phyloP scores from a whole-genome alignment of 2,329 filamentous ascomycete genomes.

The Colletotrichum sp. region DNA sequence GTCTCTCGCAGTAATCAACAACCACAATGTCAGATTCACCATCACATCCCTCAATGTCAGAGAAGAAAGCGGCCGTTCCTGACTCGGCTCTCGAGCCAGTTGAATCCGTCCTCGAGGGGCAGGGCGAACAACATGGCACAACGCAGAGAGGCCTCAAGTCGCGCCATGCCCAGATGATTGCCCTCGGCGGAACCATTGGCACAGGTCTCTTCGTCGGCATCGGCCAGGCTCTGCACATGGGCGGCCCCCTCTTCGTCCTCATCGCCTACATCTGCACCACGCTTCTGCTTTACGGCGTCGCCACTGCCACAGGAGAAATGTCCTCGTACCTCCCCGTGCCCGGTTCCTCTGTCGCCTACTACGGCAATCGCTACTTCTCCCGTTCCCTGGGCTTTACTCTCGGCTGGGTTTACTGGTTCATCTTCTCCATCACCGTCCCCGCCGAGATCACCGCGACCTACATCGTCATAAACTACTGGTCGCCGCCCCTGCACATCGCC shows the following conservation, averaged over 20 bases:
- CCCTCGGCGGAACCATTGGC: constrained; percentile 51
- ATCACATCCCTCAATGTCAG: not conserved
- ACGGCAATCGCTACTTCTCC: constrained; percentile 49
- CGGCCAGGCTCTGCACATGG: constrained; percentile 27
- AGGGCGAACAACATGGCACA: not conserved
- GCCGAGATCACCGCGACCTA: constrained; percentile 25
- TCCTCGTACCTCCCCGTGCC: constrained; percentile 33
- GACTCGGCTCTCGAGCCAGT: not conserved
- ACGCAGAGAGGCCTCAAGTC: constrained; percentile 35
- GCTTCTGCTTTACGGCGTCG: constrained; percentile 39
- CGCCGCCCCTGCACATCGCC: constrained; percentile 5
- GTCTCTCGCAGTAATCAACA: not conserved
- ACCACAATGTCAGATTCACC: not conserved
- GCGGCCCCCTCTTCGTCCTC: constrained; percentile 35
- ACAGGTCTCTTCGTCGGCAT: constrained; percentile 46
- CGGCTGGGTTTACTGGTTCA: constrained; percentile 67
- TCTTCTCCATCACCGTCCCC: constrained; percentile 40
- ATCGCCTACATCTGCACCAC: not conserved
- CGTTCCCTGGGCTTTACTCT: constrained; percentile 57
- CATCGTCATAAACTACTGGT: constrained; percentile 25
- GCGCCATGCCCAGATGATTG: constrained; percentile 50
- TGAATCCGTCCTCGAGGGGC: not conserved
- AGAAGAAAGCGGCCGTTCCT: fast-evolving
- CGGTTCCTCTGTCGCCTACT: not conserved
- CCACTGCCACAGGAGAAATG: constrained; percentile 28